Evolutionary conservation across 352 stramenopile species (phyloP).

Genomic region (Pilasporangium apinafurcum): DNA sequence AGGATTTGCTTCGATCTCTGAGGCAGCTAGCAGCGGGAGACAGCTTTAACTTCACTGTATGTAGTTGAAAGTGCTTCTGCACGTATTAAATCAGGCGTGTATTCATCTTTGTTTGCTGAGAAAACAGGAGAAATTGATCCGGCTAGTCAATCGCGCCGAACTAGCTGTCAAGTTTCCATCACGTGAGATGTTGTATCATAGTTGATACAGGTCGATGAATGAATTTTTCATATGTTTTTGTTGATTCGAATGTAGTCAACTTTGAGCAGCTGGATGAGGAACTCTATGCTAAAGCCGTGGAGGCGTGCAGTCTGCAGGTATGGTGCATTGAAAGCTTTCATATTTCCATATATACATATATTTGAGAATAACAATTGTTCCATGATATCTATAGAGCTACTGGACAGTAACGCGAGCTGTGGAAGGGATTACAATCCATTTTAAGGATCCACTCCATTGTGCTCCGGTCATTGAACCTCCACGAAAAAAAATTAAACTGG

Average conservation of each 20-base stretch:
- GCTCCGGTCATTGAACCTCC: slow-evolving; percentile 59
- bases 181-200: slow-evolving; percentile 18
- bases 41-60: slow-evolving; percentile 71
- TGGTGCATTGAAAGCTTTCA: neutral
- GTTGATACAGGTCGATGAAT: neutral
- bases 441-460: slow-evolving; percentile 73
- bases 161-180: slow-evolving; percentile 70
- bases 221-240: neutral
- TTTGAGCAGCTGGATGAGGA: slow-evolving; percentile 84
- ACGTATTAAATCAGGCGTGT: neutral
- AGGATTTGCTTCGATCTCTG: slow-evolving; percentile 65
- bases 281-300: slow-evolving; percentile 56
- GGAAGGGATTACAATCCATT: slow-evolving; percentile 71
- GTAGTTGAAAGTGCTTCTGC: neutral
- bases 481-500: slow-evolving; percentile 58
- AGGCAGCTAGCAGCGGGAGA: slow-evolving; percentile 65
- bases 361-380: neutral
- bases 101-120: neutral
- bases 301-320: slow-evolving; percentile 57
- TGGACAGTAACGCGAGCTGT: slow-evolving; percentile 69
- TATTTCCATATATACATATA: neutral
- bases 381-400: slow-evolving; percentile 27
- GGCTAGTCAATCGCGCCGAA: slow-evolving; percentile 81
- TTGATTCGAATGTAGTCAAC: slow-evolving; percentile 32
- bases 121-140: slow-evolving; percentile 71